Evolutionary conservation across 768 basidiomycete species (phyloP), one percentile per base, ranked within the genome.

Genomic region (Collybiopsis confluens): DNA sequence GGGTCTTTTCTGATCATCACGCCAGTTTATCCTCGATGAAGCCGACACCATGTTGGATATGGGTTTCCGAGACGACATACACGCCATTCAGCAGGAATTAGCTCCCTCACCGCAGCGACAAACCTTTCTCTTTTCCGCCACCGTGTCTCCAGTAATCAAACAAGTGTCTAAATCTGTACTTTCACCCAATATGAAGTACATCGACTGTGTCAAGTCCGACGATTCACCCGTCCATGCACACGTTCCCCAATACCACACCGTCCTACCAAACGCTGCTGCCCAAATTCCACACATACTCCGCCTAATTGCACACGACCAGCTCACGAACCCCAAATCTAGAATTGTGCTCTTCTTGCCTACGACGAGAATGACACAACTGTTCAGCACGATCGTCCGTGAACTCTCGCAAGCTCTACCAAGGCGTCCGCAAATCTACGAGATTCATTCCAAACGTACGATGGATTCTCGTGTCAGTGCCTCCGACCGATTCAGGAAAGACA

Each of bases 61-160:
- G 86, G 94, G 94, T 59, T 97, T 96, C 80, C 80, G 88, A 3
- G 80, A 85, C 21, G 94, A 96, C 61, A 83, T 98, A 27, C 82
- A 89, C 20, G 81, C 78, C 1, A 92, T 96, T 60, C 68, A 78
- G 26, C 63, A 71, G 3, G 77, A 73, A 61, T 74, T 95, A n/a
- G 86, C 88, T 7, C 70, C 72, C 18, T 61, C 70, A 1, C 80
- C 85, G 0, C 65, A 81, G 50, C 83, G 92, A n/a, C 93, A 95
- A 64, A 96, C 93, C 0, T 86, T 96, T 71, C 75, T 98, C 53
- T 94, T 96, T 70, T 92, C 90, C 13, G 93, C 94, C 21, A 95
- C 92, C 2, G 83, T 95, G 33, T 86, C 89, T 0, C 73, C 67
- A 3, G 76, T 77, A 3, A 86, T 97, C 57, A 82, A 80, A 40